Conservation (phyloP, 1,139 yeast species). For the Kurtzmaniella quercitrusa region DNA sequence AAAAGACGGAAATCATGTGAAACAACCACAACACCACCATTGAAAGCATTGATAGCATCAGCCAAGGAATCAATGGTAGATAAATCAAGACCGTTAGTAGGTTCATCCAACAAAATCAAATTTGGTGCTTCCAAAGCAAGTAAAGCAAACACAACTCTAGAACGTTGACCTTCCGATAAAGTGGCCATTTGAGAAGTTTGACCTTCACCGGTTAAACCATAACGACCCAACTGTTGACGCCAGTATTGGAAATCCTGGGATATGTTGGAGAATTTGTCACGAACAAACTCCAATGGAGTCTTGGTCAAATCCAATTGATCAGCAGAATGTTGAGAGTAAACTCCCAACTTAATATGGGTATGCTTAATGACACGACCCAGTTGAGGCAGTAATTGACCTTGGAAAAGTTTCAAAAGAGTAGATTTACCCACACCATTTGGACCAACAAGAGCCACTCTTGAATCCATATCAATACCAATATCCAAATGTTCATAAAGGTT, state of each 20-base stretch:
- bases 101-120: constrained; percentile 94
- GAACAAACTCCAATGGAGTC: constrained; percentile 93
- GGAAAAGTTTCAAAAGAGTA: constrained; percentile 91
- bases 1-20: constrained; percentile 98
- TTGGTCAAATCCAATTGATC: constrained; percentile 95
- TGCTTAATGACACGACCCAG: constrained; percentile 95
- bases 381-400: constrained; percentile 87
- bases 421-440: constrained; percentile 99
- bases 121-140: constrained; percentile 94
- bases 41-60: constrained; percentile 88
- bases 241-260: constrained; percentile 99
- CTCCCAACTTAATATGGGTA: constrained; percentile 96
- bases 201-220: constrained; percentile 98
- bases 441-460: constrained; percentile 96
- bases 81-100: constrained; percentile 98
- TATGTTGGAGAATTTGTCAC: constrained; percentile 82
- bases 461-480: constrained; percentile 99
- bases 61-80: constrained; percentile 97
- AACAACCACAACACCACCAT: constrained; percentile 98
- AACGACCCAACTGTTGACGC: constrained; percentile 98
- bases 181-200: constrained; percentile 99
- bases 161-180: constrained; percentile 97
- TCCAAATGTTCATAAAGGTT: constrained; percentile 86
- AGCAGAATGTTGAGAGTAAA: constrained; percentile 97
- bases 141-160: constrained; percentile 96